phyloP scores from a whole-genome alignment of 495 filamentous ascomycete species.

The Aspergillus sparsus region DNA sequence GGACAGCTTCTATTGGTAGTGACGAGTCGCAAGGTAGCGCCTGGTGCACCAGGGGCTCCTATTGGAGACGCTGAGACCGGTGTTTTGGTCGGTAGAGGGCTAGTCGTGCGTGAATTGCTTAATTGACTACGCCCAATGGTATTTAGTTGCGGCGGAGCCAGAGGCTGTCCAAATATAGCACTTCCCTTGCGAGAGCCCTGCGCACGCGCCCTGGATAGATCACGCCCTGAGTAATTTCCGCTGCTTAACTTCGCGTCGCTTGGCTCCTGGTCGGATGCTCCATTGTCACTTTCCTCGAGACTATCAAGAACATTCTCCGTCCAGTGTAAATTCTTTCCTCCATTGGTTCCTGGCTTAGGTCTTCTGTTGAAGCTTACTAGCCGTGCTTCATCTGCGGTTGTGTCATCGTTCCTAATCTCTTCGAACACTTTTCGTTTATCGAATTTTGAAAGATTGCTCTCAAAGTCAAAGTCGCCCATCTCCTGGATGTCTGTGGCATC shows the following conservation, averaged over 20 bases:
- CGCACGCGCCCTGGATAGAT: conserved; percentile 50
- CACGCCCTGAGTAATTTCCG: conserved; percentile 54
- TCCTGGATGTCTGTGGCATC: conserved; percentile 98
- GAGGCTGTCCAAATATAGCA: conserved; percentile 42
- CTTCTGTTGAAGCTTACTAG: conserved; percentile 86
- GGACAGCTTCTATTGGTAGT: conserved; percentile 73
- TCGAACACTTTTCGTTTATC: conserved; percentile 89
- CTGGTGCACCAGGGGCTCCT: conserved; percentile 34
- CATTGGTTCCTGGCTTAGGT: conserved; percentile 72
- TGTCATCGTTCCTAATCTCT: conserved; percentile 83
- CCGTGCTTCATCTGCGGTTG: conserved; percentile 81
- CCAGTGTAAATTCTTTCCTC: conserved; percentile 88
- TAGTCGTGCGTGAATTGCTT: conserved; percentile 45
- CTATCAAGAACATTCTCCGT: conserved; percentile 86
- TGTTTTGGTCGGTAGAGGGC: conserved; percentile 42
- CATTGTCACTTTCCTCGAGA: conserved; percentile 68
- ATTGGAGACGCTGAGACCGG: conserved; percentile 42
- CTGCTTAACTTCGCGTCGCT: conserved; percentile 59
- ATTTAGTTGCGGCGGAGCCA: conserved; percentile 40
- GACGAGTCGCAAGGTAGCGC: conserved; percentile 48
- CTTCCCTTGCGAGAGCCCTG: conserved; percentile 67
- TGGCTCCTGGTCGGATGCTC: conserved; percentile 58
- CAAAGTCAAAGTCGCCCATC: conserved; percentile 90
- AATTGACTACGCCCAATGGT: conserved; percentile 39
- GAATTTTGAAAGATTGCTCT: conserved; percentile 83